Conservation (phyloP, 495 filamentous ascomycete species). For the Articulospora tetracladia region DNA sequence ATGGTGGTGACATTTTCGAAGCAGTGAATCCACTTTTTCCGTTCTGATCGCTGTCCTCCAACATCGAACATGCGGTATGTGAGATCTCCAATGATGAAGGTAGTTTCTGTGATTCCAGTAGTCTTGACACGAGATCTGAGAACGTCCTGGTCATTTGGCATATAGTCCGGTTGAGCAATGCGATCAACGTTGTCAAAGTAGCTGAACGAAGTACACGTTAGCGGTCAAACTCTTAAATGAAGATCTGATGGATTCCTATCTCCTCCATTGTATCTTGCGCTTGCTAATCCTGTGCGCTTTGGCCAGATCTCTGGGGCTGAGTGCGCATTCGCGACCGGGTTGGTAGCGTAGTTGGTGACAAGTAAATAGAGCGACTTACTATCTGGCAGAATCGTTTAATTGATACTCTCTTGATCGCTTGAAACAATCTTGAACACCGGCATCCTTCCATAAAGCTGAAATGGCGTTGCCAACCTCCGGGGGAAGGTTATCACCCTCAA, state of each 20-base stretch:
- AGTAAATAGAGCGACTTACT: constrained; percentile 58
- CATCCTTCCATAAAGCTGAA: constrained; percentile 89
- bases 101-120: constrained; percentile 98
- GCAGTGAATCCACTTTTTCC: constrained; percentile 99
- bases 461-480: constrained; percentile 94
- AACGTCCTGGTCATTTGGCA: constrained; percentile 96
- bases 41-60: constrained; percentile 95
- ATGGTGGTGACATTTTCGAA: constrained; percentile 99
- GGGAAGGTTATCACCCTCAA: constrained; percentile 91
- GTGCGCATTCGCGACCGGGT: too few relatives aligned
- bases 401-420: constrained; percentile 95
- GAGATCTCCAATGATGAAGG: constrained; percentile 95
- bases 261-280: too few relatives aligned
- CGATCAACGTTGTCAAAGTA: constrained; percentile 96
- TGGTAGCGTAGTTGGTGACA: too few relatives aligned
- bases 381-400: constrained; percentile 95
- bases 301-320: too few relatives aligned
- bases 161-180: constrained; percentile 88
- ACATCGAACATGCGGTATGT: constrained; percentile 99
- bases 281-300: too few relatives aligned
- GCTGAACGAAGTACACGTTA: constrained; percentile 46
- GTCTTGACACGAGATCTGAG: constrained; percentile 98
- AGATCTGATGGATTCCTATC: too few relatives aligned
- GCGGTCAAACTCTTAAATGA: constrained; percentile 16
- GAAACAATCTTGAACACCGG: constrained; percentile 93